Conservation (phyloP, 2,329 filamentous ascomycete genomes). For the Apiospora koreana region DNA sequence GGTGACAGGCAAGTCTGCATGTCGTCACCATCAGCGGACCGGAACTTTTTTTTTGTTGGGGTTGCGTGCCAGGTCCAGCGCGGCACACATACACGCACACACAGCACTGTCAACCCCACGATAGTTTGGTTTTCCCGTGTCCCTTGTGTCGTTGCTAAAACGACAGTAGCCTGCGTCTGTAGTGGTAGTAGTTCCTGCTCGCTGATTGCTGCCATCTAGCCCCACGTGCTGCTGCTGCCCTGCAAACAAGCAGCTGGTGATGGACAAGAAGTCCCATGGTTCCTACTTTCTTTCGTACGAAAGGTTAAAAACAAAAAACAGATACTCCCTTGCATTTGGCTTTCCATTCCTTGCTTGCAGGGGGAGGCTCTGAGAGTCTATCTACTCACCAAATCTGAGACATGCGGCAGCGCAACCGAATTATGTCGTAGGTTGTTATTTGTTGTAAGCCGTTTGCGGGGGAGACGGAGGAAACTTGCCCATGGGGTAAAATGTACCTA, state of each 20-base stretch:
- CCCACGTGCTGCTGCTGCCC: background rate
- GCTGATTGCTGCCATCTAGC: too few relatives aligned
- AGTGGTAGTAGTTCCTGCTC: too few relatives aligned
- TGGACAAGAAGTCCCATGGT: background rate
- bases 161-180: too few relatives aligned
- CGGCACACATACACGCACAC: background rate
- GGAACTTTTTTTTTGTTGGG: background rate
- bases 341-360: background rate
- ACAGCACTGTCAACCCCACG: background rate
- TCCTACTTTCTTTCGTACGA: background rate
- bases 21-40: background rate
- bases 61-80: background rate
- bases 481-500: conserved; percentile 4
- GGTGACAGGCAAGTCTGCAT: background rate
- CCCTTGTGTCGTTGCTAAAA: background rate
- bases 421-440: background rate
- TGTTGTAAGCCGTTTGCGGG: conserved; percentile 4
- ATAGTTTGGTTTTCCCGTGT: background rate
- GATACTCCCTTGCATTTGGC: background rate
- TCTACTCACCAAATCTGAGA: background rate
- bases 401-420: background rate
- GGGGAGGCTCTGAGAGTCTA: background rate
- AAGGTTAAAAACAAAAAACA: background rate
- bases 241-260: background rate
- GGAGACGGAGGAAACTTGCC: background rate